Conservation (phyloP, 2,329 filamentous ascomycete species). For the Atkinsonella hypoxylon region DNA sequence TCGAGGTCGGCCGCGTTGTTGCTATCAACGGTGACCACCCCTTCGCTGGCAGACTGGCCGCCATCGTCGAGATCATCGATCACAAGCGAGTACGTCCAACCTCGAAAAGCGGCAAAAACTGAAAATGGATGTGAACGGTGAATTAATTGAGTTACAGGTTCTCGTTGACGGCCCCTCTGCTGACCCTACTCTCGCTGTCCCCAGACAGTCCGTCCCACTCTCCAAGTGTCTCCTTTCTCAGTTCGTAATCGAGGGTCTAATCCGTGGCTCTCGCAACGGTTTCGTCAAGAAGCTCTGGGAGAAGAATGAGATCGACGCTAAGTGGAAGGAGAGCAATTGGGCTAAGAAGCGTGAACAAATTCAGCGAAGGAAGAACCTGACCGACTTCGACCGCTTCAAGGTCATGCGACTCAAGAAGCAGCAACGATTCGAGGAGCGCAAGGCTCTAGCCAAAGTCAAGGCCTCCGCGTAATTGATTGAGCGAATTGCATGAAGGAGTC, state of each 20-base stretch:
- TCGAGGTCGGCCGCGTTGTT: conserved; percentile 97
- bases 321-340: conserved; percentile 86
- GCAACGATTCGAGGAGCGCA: conserved; percentile 95
- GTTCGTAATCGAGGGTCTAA: conserved; percentile 75
- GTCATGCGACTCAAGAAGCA: conserved; percentile 99
- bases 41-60: conserved; percentile 74
- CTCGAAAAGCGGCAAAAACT: background rate
- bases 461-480: conserved; percentile 53
- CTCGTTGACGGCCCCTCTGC: conserved; percentile 89
- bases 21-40: conserved; percentile 73
- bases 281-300: conserved; percentile 83
- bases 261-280: conserved; percentile 72
- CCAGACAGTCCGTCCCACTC: conserved; percentile 78
- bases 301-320: conserved; percentile 79
- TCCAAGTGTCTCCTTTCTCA: conserved; percentile 78
- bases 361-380: conserved; percentile 78
- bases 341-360: conserved; percentile 85
- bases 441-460: conserved; percentile 89
- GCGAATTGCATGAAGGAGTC: conserved; percentile 21
- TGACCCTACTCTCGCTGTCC: conserved; percentile 65
- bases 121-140: background rate
- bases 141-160: conserved; percentile 45
- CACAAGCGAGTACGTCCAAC: conserved; percentile 93
- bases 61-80: conserved; percentile 99
- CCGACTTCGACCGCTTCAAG: conserved; percentile 99